Conservation (phyloP, 1,284 basidiomycete genomes). For the Spongiforma sp. region DNA sequence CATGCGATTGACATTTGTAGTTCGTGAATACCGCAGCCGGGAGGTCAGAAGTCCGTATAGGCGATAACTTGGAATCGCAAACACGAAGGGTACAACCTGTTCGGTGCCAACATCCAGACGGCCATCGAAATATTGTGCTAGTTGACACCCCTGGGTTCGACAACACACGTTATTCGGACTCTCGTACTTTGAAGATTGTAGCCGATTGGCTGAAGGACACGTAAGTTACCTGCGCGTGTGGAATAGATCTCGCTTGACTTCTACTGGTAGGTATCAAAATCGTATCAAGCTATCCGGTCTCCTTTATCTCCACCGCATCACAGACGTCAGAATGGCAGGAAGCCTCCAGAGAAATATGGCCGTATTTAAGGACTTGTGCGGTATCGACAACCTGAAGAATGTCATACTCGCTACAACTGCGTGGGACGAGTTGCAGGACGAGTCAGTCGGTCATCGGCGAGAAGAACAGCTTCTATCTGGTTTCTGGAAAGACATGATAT, state of each 20-base stretch:
- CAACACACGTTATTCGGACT: background rate
- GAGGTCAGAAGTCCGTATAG: background rate
- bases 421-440: conserved; percentile 33
- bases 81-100: background rate
- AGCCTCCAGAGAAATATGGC: conserved; percentile 26
- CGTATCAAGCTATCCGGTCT: conserved; percentile 29
- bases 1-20: conserved; percentile 8
- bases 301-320: conserved; percentile 37
- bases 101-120: background rate
- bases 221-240: conserved; percentile 12
- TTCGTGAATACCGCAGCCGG: conserved; percentile 24
- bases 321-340: conserved; percentile 52
- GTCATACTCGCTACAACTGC: conserved; percentile 36
- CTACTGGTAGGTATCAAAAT: conserved; percentile 15
- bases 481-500: conserved; percentile 22
- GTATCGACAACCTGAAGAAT: conserved; percentile 24
- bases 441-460: conserved; percentile 18
- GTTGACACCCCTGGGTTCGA: too few species aligned
- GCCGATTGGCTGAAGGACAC: conserved; percentile 19
- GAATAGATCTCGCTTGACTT: background rate
- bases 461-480: conserved; percentile 18
- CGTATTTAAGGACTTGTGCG: conserved; percentile 33
- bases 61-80: too few species aligned
- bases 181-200: background rate
- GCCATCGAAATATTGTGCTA: too few species aligned